Evolutionary conservation across 2,329 filamentous ascomycete genomes (phyloP).

Genomic region (Paracorniculantispora psalliotae): DNA sequence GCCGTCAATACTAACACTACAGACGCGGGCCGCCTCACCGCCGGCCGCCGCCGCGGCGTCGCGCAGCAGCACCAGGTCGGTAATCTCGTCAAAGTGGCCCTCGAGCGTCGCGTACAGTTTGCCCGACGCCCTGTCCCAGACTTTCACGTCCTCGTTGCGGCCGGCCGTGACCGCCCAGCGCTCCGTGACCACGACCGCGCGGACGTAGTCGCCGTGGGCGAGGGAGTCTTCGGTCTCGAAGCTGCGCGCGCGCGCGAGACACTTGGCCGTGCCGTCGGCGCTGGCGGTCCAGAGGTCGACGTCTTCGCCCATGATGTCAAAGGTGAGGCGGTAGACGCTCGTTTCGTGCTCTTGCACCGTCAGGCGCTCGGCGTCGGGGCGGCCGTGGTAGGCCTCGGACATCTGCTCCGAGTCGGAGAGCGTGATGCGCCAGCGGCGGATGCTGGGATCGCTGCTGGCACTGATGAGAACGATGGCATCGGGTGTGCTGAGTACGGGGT

Average conservation of each 20-base stretch:
- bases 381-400: conserved; percentile 38
- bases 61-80: conserved; percentile 63
- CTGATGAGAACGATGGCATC: conserved; percentile 62
- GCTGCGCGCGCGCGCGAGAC: conserved; percentile 61
- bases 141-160: conserved; percentile 82
- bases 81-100: conserved; percentile 93
- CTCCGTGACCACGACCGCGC: conserved; percentile 70
- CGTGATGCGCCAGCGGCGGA: conserved; percentile 69
- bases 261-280: conserved; percentile 83
- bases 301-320: conserved; percentile 56
- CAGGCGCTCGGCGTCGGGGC: conserved; percentile 38
- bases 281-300: conserved; percentile 89
- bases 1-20: conserved; percentile 85
- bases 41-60: conserved; percentile 27
- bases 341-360: conserved; percentile 80
- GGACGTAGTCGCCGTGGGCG: conserved; percentile 83
- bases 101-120: conserved; percentile 68
- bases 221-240: conserved; percentile 71
- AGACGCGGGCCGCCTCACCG: conserved; percentile 45
- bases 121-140: conserved; percentile 76
- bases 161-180: conserved; percentile 83
- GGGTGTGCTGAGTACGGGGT: conserved; percentile 54
- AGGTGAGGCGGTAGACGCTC: conserved; percentile 75
- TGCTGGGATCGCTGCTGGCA: conserved; percentile 73
- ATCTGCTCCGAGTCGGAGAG: conserved; percentile 50